Evolutionary conservation across 2,329 filamentous ascomycete species (phyloP).

Genomic region (Sarocladium brachiariae): DNA sequence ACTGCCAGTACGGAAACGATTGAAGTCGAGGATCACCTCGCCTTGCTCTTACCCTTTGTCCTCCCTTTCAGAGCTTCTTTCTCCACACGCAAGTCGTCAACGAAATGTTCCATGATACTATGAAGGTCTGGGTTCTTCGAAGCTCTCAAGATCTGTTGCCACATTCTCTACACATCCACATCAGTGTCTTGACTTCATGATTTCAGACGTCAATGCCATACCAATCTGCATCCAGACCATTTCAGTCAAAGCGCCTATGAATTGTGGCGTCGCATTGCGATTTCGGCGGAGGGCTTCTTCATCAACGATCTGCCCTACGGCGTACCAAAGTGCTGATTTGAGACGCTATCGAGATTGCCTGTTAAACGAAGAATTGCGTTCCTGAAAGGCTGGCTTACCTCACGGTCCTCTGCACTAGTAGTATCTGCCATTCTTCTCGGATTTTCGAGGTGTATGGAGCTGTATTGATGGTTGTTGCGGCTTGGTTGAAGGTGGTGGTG

Average conservation of each 20-base stretch:
- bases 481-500: too few relatives aligned
- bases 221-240: slow-evolving; percentile 83
- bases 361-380: too few relatives aligned
- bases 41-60: slow-evolving; percentile 25
- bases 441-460: too few relatives aligned
- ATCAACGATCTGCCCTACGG: slow-evolving; percentile 82
- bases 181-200: not conserved
- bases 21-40: slow-evolving; percentile 15
- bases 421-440: slow-evolving; percentile 31
- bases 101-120: slow-evolving; percentile 61
- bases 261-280: slow-evolving; percentile 85
- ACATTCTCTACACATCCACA: slow-evolving; percentile 39
- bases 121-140: slow-evolving; percentile 78
- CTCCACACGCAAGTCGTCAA: slow-evolving; percentile 53
- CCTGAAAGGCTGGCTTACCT: too few relatives aligned
- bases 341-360: slow-evolving; percentile 49
- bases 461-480: too few relatives aligned
- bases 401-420: slow-evolving; percentile 26
- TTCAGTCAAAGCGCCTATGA: slow-evolving; percentile 80
- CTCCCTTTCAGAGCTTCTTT: slow-evolving; percentile 19
- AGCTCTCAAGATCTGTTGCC: slow-evolving; percentile 49
- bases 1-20: not conserved
- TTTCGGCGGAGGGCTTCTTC: slow-evolving; percentile 57
- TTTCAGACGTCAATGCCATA: slow-evolving; percentile 25
- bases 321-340: slow-evolving; percentile 79